Conservation (phyloP, 768 basidiomycete genomes). For the Suillus plorans region DNA sequence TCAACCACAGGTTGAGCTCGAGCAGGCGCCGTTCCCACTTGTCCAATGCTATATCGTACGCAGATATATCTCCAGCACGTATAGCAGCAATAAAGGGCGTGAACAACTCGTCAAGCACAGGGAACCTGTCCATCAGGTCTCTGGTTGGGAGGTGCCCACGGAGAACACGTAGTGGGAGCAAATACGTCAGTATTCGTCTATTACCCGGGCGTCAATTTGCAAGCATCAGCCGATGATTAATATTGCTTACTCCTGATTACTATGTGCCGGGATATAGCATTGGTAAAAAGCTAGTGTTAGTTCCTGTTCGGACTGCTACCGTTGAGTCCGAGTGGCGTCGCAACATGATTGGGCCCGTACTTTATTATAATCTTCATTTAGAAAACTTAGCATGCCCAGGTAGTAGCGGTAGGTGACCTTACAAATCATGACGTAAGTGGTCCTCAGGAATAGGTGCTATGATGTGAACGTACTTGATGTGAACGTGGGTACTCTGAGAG, state of each 20-base stretch:
- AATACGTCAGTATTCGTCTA: constrained; percentile 88
- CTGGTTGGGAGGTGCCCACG: constrained; percentile 82
- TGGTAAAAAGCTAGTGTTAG: constrained; percentile 84
- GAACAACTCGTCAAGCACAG: constrained; percentile 71
- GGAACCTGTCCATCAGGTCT: constrained; percentile 70
- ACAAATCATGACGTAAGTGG: constrained; percentile 16
- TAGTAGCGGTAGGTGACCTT: constrained; percentile 96
- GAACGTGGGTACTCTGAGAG: constrained; percentile 74
- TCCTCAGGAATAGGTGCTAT: constrained; percentile 12
- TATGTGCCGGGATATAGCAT: constrained; percentile 66
- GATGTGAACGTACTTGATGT: constrained; percentile 63
- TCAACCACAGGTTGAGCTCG: constrained; percentile 84
- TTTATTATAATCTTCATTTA: constrained; percentile 89
- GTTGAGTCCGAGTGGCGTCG: constrained; percentile 5
- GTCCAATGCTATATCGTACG: constrained; percentile 81
- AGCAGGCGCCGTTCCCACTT: constrained; percentile 70
- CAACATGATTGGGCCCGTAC: constrained; percentile 34
- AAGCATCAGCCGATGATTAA: background rate
- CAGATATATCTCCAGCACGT: constrained; percentile 67
- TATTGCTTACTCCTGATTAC: constrained; percentile 76
- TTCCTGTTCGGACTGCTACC: constrained; percentile 73
- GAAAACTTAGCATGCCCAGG: constrained; percentile 89
- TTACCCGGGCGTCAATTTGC: background rate
- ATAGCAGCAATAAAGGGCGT: constrained; percentile 81
- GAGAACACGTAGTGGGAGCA: constrained; percentile 86